Percentiles rank a stretch among this genome's conserved stretches.
phyloP scores from a whole-genome alignment of 108 stramenopile genomes.

The Fistulifera pelliculosa region DNA sequence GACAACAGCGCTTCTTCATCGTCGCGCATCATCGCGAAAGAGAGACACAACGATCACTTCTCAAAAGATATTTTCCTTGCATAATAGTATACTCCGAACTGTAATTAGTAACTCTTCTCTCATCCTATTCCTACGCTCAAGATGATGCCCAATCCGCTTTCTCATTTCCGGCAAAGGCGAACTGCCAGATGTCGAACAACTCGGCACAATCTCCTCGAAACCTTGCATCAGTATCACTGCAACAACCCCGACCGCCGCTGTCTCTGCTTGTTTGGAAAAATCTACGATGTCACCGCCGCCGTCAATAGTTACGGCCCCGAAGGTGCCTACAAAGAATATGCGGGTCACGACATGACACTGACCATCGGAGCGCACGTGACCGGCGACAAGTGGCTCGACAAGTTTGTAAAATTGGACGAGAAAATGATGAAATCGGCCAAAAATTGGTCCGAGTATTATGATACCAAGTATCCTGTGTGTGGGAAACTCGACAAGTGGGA shows the following conservation, averaged over 20 bases:
- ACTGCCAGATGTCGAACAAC: constrained; percentile 23
- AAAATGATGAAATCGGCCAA: constrained; percentile 24
- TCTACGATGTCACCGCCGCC: constrained; percentile 32
- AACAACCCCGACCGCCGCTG: constrained; percentile 25
- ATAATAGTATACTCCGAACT: too few relatives aligned
- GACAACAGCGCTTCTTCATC: too few relatives aligned
- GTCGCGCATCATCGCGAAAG: too few relatives aligned
- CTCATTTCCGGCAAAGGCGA: constrained; percentile 4
- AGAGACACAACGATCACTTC: too few relatives aligned
- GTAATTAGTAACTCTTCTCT: too few relatives aligned
- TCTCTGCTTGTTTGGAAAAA: constrained; percentile 23
- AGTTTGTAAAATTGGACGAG: constrained; percentile 30
- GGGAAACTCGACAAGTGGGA: constrained; percentile 32
- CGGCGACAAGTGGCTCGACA: constrained; percentile 28
- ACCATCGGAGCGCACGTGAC: constrained; percentile 26
- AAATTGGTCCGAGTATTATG: constrained; percentile 32
- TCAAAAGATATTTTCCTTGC: too few relatives aligned
- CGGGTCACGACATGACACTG: constrained; percentile 36
- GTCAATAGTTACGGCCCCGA: constrained; percentile 27
- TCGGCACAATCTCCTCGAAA: constrained; percentile 26
- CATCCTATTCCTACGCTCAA: too few relatives aligned
- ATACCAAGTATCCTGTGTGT: constrained; percentile 24
- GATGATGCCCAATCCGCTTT: constrained; percentile 10
- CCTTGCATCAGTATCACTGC: constrained; percentile 29
- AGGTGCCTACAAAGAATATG: constrained; percentile 38